Evolutionary conservation across 2,329 filamentous ascomycete genomes (phyloP), one percentile per base, ranked within the genome.

Genomic region (Scolecobasidium constrictum): DNA sequence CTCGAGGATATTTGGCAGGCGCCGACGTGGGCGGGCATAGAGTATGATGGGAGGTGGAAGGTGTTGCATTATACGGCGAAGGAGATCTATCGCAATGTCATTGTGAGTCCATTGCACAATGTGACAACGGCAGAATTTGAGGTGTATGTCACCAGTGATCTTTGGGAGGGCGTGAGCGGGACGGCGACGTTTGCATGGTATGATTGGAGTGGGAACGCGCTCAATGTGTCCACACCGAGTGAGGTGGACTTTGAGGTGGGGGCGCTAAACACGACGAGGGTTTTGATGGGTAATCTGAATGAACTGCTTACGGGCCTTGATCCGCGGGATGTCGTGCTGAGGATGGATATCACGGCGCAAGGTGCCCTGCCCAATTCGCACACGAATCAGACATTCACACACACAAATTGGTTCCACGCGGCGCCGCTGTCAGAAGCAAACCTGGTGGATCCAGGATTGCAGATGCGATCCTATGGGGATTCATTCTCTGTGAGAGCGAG

Each of bases 1-100:
- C 61, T 81, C 1, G 75, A 81, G 49, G 77, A 81, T 50, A 71
- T 77, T 45, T 78, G 75, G 75, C 73, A 77, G 48, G 75, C 74
- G 1, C 75, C 77, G 0, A 77, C 73, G 0, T 81, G 77, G 76
- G 73, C 76, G 0, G 71, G 73, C 0, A 72, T 80, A 23, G 77
- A 81, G 53, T 78, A 78, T 46, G 71, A 73, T 39, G 75, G 75
- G 1, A 61, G 77, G 1, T 79, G 75, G 75, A 80, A 81, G 53
- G 65, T 77, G 1, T 56, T 80, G 15, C 75, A 79, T 46, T 75
- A 79, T 44, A 61, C 67, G 2, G 68, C 71, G 3, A 72, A 70
- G 45, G 73, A 79, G 44, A 68, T 75, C 18, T 81, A 76, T 49
- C 56, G 72, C 40, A 65, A 66, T 1, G 59, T 79, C n/a, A 75